Evolutionary conservation across 495 filamentous ascomycete genomes (phyloP), one percentile per base, ranked within the genome.

Genomic region (Talaromyces liani): DNA sequence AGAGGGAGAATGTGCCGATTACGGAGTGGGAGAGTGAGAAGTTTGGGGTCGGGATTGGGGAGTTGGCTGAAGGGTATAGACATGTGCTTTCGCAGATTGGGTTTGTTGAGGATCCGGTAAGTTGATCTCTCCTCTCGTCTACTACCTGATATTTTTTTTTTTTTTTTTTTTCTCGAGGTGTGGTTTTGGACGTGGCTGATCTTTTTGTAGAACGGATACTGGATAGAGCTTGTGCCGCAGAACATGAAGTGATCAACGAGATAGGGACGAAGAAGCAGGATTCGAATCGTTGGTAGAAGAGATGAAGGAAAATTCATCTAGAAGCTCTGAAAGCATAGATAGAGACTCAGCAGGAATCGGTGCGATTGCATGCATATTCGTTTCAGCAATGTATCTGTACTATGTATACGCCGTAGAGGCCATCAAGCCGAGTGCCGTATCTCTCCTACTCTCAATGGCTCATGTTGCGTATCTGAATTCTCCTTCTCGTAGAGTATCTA

Each of bases 21-120:
- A 74, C 70, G 47, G 55, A 63, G 47, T 79, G 76, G 76, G 76
- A 79, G 64, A 70, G 67, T 34, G 65, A 66, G 57, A 70, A 53
- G 18, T 33, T 6, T 31, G 33, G 55, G 22, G 20, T 20, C 41
- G 47, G 27, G 27, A 22, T 66, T 10, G 65, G 55, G 20, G 34
- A 56, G 34, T 27, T 33, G 45, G 8, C 8, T 7, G 45, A 49
- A n/a, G 45, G 45, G 8, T 49, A 49, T 20, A 49, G n/a, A n/a
- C 45, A 49, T 49, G 45, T 49, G 45, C 45, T 49, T 49, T 20
- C n/a, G 45, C 45, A 49, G 45, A 49, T 49, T 18, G 45, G 45
- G n/a, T 49, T 49, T 49, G 45, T 49, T 6, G 45, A 49, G n/a
- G 45, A 49, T 49, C 45, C 45, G n/a, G 45, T 49, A 9, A 8